Evolutionary conservation across 805 yeast species (phyloP), one percentile per base, ranked within the genome.

Genomic region (Metschnikowia lochheadii): DNA sequence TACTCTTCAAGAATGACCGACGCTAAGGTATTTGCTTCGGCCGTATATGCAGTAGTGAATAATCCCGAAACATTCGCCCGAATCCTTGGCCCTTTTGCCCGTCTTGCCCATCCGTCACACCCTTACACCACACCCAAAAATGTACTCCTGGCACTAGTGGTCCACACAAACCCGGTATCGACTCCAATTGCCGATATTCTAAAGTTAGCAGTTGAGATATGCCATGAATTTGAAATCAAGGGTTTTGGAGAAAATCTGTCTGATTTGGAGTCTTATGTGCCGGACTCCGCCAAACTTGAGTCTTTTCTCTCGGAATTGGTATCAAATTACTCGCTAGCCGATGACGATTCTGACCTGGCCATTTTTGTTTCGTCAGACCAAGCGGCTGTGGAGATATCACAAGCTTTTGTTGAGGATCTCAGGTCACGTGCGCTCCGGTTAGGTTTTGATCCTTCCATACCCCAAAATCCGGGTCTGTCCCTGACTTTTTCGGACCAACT

Each of bases 151-250:
- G 35, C 51, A 4, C 49, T 57, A 10, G 29, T 56, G 31, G 17
- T 39, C 7, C 40, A 54, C 34, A 37, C 49, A 5, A 57, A 54
- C 17, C 59, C 61, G 2, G 48, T 56, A 3, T 43, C 52, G 6
- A 46, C 39, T 13, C 20, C 49, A 11, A 36, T 40, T 1, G 17
- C 29, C 2, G 47, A 33, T 6, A 20, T 56, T 5, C 34, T 44
- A 11, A 6, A 17, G 6, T 15, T 36, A 15, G 46, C 46, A 5
- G 7, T 14, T 1, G 45, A 42, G 3, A n/a, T 40, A 26, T 42
- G 36, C 17, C 7, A n/a, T 17, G 13, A 21, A 5, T n/a, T 6
- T 21, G 44, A 15, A 17, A 8, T 4, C 29, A 26, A 8, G 11
- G 29, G 29, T 8, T 38, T 13, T 6, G 32, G 18, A 13, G 13